phyloP scores from a whole-genome alignment of 352 stramenopile species.

The Globisporangium canariense region DNA sequence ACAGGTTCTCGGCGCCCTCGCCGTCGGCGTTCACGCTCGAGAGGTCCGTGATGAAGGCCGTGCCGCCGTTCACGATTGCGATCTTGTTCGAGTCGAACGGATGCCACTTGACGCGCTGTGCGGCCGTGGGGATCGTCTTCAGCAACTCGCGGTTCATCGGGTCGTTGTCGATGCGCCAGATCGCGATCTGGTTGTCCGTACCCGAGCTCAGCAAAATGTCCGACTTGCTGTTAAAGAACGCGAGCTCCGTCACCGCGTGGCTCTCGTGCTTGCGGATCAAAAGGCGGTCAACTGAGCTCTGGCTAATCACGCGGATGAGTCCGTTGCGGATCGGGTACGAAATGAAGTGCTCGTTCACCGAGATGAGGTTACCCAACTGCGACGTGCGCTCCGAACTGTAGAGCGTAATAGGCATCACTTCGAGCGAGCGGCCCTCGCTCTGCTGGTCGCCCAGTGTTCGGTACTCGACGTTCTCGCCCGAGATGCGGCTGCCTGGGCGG shows the following conservation, averaged over 20 bases:
- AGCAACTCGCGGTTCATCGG: slow-evolving; percentile 67
- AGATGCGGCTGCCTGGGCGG: slow-evolving; percentile 48
- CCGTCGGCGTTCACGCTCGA: slow-evolving; percentile 37
- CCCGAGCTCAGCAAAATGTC: slow-evolving; percentile 65
- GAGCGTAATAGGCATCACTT: slow-evolving; percentile 82
- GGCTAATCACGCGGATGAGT: slow-evolving; percentile 80
- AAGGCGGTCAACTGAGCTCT: slow-evolving; percentile 70
- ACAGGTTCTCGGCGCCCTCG: slow-evolving; percentile 50
- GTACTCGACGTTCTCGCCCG: slow-evolving; percentile 56
- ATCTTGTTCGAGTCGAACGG: slow-evolving; percentile 72
- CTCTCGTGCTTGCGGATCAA: slow-evolving; percentile 76
- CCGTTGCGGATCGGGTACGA: slow-evolving; percentile 85
- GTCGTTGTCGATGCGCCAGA: slow-evolving; percentile 67
- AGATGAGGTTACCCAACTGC: slow-evolving; percentile 70
- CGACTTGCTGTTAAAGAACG: slow-evolving; percentile 71
- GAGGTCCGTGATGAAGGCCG: slow-evolving; percentile 64
- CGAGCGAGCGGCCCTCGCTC: slow-evolving; percentile 53
- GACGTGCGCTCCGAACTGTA: slow-evolving; percentile 77
- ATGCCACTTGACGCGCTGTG: slow-evolving; percentile 81
- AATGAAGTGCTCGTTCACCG: slow-evolving; percentile 83
- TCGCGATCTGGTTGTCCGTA: slow-evolving; percentile 70
- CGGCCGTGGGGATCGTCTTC: slow-evolving; percentile 51
- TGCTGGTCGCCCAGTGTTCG: slow-evolving; percentile 32
- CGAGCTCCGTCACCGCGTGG: slow-evolving; percentile 65
- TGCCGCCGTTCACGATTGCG: slow-evolving; percentile 60